phyloP scores from a whole-genome alignment of 2,329 filamentous ascomycete species.

The Diplodia sapinea region DNA sequence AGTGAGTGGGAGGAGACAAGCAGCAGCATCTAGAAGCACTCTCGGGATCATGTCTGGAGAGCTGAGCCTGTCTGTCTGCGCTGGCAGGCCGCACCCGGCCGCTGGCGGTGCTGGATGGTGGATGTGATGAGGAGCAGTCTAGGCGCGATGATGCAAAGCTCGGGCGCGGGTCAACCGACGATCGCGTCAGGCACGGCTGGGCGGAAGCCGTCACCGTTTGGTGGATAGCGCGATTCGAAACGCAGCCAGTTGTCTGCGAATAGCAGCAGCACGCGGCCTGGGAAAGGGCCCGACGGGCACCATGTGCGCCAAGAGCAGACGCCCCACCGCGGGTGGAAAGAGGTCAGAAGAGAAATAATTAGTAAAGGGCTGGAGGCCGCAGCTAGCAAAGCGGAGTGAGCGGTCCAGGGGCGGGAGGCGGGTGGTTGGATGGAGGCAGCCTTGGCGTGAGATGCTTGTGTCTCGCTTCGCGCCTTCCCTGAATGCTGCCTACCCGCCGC shows the following conservation, averaged over 20 bases:
- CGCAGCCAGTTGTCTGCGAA: not conserved
- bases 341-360: conserved; percentile 5
- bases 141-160: conserved; percentile 20
- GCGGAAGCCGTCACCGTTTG: conserved; percentile 7
- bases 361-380: not conserved
- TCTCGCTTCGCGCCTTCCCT: not conserved
- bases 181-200: conserved; percentile 23
- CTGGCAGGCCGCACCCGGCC: not conserved
- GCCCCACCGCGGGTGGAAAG: conserved; percentile 4
- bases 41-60: not conserved
- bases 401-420: not conserved
- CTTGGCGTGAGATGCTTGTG: conserved; percentile 24
- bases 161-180: not conserved
- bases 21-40: not conserved
- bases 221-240: not conserved
- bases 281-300: too few species aligned
- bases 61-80: not conserved
- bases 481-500: not conserved
- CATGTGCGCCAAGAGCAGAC: not conserved
- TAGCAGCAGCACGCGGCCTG: conserved; percentile 15
- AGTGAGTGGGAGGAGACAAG: not conserved
- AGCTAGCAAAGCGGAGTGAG: not conserved
- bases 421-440: not conserved
- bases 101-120: not conserved
- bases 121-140: conserved; percentile 1